These are phyloP conservation scores for Saccharomycopsis sp. DNA, from an alignment of 805 yeast species.

Conservation along the genomic window DNA sequence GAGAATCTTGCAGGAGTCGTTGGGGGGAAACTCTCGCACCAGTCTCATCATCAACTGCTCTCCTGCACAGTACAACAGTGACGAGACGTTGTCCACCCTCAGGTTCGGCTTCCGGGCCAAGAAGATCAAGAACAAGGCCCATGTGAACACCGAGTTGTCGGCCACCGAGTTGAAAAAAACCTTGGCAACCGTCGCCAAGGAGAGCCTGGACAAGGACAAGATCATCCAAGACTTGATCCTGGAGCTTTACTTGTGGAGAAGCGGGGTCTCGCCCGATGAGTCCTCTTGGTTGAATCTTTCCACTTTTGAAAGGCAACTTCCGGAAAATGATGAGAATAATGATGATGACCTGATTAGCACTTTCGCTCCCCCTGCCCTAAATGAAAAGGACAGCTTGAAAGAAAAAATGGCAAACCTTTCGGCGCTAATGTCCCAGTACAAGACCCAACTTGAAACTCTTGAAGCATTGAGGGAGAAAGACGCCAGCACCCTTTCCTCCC, in stretches of 20 bases:
- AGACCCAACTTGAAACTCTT: neutral
- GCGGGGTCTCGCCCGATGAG: constrained; percentile 7
- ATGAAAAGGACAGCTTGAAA: constrained; percentile 7
- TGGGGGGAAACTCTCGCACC: constrained; percentile 79
- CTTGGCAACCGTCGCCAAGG: constrained; percentile 6
- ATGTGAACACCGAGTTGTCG: constrained; percentile 51
- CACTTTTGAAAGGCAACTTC: neutral
- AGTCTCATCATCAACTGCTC: constrained; percentile 68
- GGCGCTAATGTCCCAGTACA: neutral
- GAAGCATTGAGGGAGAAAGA: constrained; percentile 3
- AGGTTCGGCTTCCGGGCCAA: constrained; percentile 71
- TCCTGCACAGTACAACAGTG: constrained; percentile 44
- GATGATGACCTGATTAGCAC: too few species aligned
- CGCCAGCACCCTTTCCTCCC: neutral
- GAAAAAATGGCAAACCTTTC: constrained; percentile 2
- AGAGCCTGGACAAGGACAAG: constrained; percentile 34
- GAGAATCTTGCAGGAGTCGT: constrained; percentile 64
- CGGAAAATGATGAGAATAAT: neutral
- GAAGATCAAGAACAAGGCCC: constrained; percentile 54
- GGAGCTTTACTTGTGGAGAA: constrained; percentile 20
- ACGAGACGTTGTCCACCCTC: constrained; percentile 63
- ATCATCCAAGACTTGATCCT: constrained; percentile 25
- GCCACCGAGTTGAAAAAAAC: constrained; percentile 33
- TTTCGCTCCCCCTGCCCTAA: too few species aligned
- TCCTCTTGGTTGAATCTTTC: constrained; percentile 7